Base-by-base conservation (phyloP, 441 rosid species). In the Flueggea neowawraea region DNA sequence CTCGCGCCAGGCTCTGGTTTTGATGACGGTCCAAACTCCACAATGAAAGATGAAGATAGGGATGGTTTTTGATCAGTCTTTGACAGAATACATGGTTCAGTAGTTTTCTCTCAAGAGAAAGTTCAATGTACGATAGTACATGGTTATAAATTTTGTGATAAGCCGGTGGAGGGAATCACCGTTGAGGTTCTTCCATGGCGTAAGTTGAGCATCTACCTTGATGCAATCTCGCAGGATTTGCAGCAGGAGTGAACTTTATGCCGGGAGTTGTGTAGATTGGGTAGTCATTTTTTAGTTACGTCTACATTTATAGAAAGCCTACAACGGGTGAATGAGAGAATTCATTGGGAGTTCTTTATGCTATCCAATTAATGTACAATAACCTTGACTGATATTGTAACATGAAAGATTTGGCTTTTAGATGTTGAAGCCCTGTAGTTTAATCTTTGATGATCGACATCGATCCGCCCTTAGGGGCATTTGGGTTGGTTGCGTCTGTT, bases 1-100 rank as follows among this genome's bases (percentile, higher is more conserved):
- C 89, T 90, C 56, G 98, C 97, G 33, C 98, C 98, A 6, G 90
- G 93, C 57, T 84, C 98, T 58, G 92, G 94, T 65, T 85, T 86
- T 70, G 99, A 91, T 62, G 97, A 91, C 63, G 87, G 90, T 74
- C 89, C 92, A 58, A 85, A 81, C 72, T 69, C 88, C 52, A 77
- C 80, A 61, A 70, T 75, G 75, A 87, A 89, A 84, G 95, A 83
- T 68, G 92, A 81, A 45, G 87, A 80, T 66, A 75, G 77, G 72
- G 87, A 80, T 68, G 72, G 71, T 75, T 84, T 80, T 69, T 91
- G 76, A 78, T 78, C 75, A 71, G 50, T 59, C 74, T 67, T 70
- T 62, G 16, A 69, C 68, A 61, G 74, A 62, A 61, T 72, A 73
- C 80, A 69, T 57, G 75, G 54, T 62, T 74, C 63, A 62, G 66